Evolutionary conservation across 768 basidiomycete genomes (phyloP).

Genomic region (Pleurotus platypus): DNA sequence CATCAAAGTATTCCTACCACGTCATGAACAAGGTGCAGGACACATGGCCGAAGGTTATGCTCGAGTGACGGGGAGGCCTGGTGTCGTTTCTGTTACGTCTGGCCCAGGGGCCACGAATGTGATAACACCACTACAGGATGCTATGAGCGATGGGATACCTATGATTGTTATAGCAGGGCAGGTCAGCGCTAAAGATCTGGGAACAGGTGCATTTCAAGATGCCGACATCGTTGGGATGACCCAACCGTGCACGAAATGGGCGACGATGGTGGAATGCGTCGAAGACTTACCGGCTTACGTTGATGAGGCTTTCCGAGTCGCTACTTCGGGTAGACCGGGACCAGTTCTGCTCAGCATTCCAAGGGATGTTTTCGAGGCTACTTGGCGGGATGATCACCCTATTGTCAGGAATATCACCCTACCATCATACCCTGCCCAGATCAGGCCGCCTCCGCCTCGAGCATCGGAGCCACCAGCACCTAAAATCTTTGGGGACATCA

Average conservation of each 20-base stretch:
- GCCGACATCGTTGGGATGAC: constrained; percentile 97
- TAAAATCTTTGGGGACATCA: constrained; percentile 57
- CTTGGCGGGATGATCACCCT: constrained; percentile 78
- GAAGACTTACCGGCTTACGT: constrained; percentile 90
- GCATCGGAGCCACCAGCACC: constrained; percentile 34
- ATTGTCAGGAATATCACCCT: constrained; percentile 40
- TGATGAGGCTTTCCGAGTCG: constrained; percentile 99
- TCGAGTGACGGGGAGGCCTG: constrained; percentile 94
- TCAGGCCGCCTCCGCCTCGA: constrained; percentile 45
- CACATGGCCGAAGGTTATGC: constrained; percentile 99
- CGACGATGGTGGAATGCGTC: constrained; percentile 98
- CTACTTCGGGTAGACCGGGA: constrained; percentile 93
- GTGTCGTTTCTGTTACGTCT: constrained; percentile 96
- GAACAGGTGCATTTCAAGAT: constrained; percentile 98
- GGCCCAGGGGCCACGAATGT: constrained; percentile 98
- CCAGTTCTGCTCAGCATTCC: constrained; percentile 98
- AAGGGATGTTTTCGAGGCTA: constrained; percentile 95
- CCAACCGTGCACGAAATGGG: constrained; percentile 97
- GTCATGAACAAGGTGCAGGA: constrained; percentile 97
- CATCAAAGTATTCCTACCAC: constrained; percentile 92
- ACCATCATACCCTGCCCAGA: too few species aligned
- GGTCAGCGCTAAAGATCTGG: constrained; percentile 96
- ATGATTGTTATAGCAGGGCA: constrained; percentile 95
- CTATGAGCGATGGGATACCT: constrained; percentile 89
- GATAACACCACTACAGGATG: constrained; percentile 97